A percentile compares a stretch with the other conserved stretches of the same genome.
phyloP scores from a whole-genome alignment of 352 stramenopile species.

The Globisporangium spinosum region DNA sequence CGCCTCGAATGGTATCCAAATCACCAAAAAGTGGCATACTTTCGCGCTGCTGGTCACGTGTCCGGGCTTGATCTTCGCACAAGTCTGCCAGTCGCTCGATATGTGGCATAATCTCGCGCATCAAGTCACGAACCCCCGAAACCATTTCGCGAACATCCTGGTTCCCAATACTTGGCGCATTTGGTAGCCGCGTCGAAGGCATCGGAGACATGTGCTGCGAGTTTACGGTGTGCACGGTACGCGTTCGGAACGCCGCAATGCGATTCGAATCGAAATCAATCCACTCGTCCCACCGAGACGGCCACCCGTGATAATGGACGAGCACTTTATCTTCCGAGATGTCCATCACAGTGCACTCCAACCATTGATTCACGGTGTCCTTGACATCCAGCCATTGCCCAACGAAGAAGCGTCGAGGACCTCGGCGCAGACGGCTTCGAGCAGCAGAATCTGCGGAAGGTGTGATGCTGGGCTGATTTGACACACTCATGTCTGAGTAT shows the following conservation, averaged over 20 bases:
- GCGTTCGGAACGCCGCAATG: slow-evolving; percentile 94
- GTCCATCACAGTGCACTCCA: slow-evolving; percentile 95
- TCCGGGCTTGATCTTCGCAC: slow-evolving; percentile 40
- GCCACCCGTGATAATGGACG: slow-evolving; percentile 97
- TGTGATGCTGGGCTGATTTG: background rate
- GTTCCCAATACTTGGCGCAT: slow-evolving; percentile 40
- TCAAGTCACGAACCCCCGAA: slow-evolving; percentile 52
- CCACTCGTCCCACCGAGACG: slow-evolving; percentile 97
- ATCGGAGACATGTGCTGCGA: slow-evolving; percentile 51
- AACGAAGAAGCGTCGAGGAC: slow-evolving; percentile 64
- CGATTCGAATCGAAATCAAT: slow-evolving; percentile 92
- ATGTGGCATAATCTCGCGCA: slow-evolving; percentile 70
- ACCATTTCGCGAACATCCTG: slow-evolving; percentile 49
- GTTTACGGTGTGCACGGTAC: slow-evolving; percentile 70
- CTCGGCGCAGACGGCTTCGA: slow-evolving; percentile 20
- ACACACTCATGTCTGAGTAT: background rate
- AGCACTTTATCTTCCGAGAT: slow-evolving; percentile 85
- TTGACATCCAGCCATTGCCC: slow-evolving; percentile 97
- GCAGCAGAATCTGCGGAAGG: background rate
- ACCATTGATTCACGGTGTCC: slow-evolving; percentile 98
- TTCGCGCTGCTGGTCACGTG: background rate
- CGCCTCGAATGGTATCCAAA: background rate
- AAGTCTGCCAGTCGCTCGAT: slow-evolving; percentile 59
- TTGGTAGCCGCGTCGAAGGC: slow-evolving; percentile 49
- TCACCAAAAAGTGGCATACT: background rate